Evolutionary conservation across 164 flowering plant species (phyloP), one percentile per base, ranked within the genome.

Genomic region (Chimonanthus salicifolius): DNA sequence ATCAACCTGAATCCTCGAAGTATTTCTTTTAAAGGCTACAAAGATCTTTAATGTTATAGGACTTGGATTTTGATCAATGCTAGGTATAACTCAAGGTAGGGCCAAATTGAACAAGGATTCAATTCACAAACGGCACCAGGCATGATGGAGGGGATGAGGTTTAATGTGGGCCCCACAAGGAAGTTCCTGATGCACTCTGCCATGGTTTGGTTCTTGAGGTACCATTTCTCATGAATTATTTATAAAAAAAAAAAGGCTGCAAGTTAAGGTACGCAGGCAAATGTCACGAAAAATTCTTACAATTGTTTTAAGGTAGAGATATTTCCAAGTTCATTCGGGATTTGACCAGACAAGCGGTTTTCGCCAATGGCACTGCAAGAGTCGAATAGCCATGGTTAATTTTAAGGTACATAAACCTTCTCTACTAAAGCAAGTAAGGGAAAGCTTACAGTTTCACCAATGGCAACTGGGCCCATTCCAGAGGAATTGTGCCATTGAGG

Each of bases 401-500:
- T 66, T 11, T 15, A 64, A n/a, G 46, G 63, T 20, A 20, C 46
- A 58, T 60, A 18, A 47, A 51, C 68, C 20, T 65, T 33, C 21
- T 62, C 70, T 58, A 66, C 6, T 21, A n/a, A 51, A 9, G 43
- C 54, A 46, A 62, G 43, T 15, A 43, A 49, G n/a, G 15, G n/a
- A 4, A 69, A 48, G 50, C 88, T 80, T 74, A 90, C 94, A 92
- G 70, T 3, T 10, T 79, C 6, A 70, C 79, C 72, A 89, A 68
- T 48, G 84, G 78, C 76, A 78, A 50, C 11, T 88, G 75, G 68
- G 80, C 88, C 95, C 94, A 92, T 81, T 82, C 85, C 4, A 5
- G 62, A 13, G 95, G 97, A 64, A 92, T 87, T 50, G 88, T 71
- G 9, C 97, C 95, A 62, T 50, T 84, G 15, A 92, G 89, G 77